Evolutionary conservation across 768 basidiomycete species (phyloP).

Genomic region (Tremella fuciformis): DNA sequence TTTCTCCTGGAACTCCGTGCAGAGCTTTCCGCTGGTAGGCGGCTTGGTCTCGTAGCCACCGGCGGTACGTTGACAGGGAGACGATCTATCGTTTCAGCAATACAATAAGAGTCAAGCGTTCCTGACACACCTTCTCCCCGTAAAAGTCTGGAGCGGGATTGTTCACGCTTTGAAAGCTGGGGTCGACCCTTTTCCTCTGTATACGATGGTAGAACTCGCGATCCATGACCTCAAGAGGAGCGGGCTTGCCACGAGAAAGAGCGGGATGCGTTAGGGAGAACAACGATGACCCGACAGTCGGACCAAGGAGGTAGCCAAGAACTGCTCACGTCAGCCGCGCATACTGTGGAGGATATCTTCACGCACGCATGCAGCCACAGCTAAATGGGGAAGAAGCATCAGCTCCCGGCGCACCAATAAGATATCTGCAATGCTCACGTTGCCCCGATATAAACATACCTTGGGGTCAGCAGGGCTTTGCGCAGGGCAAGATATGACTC

Average conservation of each 20-base stretch:
- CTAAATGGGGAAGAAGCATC: slow-evolving; percentile 15
- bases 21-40: slow-evolving; percentile 51
- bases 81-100: slow-evolving; percentile 38
- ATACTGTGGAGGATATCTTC: background rate
- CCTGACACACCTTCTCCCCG: slow-evolving; percentile 44
- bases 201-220: slow-evolving; percentile 45
- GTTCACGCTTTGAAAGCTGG: slow-evolving; percentile 50
- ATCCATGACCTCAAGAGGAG: slow-evolving; percentile 45
- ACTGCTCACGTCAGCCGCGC: slow-evolving; percentile 20
- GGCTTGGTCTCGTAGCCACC: slow-evolving; percentile 53
- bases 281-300: slow-evolving; percentile 48
- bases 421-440: slow-evolving; percentile 36
- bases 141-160: slow-evolving; percentile 52
- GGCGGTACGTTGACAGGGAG: slow-evolving; percentile 46
- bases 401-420: background rate
- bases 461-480: slow-evolving; percentile 8
- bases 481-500: slow-evolving; percentile 13
- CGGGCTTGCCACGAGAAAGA: slow-evolving; percentile 29
- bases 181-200: slow-evolving; percentile 50
- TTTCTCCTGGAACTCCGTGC: slow-evolving; percentile 51
- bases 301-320: slow-evolving; percentile 50
- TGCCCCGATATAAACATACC: slow-evolving; percentile 47
- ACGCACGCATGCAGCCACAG: slow-evolving; percentile 46
- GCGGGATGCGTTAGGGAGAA: slow-evolving; percentile 45
- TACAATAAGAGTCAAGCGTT: too few species aligned